These are phyloP conservation scores for Coemansia sp. DNA, from an alignment of 192 early-diverging fungal species.

Conservation along the genomic window DNA sequence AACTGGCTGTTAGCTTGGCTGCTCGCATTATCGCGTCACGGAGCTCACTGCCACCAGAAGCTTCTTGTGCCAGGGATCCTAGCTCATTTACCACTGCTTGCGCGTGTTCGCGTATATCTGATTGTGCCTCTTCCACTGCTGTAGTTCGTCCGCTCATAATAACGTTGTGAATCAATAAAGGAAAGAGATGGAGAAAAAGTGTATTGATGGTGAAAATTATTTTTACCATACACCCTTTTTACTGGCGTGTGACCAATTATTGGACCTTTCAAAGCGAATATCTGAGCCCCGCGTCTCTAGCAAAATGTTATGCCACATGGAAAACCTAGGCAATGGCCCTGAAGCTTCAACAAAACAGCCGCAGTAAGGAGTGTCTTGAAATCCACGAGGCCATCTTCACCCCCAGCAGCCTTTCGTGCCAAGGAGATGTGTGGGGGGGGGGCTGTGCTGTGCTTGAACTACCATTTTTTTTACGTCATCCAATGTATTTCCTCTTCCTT, in stretches of 20 bases:
- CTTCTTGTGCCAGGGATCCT: conserved; percentile 43
- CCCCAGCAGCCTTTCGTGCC: neutral
- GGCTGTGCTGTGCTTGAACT: neutral
- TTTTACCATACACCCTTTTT: neutral
- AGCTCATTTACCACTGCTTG: conserved; percentile 38
- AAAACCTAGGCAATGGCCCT: neutral
- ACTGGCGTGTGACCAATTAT: neutral
- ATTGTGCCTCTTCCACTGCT: conserved; percentile 44
- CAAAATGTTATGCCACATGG: neutral
- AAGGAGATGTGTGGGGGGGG: too few relatives aligned
- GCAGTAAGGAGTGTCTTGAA: neutral
- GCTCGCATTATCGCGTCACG: conserved; percentile 37
- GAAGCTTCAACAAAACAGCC: neutral
- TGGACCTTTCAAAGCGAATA: neutral
- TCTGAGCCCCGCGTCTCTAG: neutral
- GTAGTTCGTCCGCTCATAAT: conserved; percentile 19
- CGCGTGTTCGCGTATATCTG: conserved; percentile 50
- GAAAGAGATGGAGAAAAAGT: neutral
- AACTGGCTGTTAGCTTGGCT: conserved; percentile 38
- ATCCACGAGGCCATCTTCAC: neutral
- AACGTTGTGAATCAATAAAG: neutral
- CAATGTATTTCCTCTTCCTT: too few relatives aligned
- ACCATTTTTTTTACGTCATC: neutral
- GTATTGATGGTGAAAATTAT: neutral
- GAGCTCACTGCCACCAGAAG: conserved; percentile 49